Percentiles rank a stretch among this genome's conserved stretches.
These are phyloP conservation scores for Bolboschoenus planiculmis DNA, from an alignment of 176 grass and related monocot species.

Conservation along the genomic window DNA sequence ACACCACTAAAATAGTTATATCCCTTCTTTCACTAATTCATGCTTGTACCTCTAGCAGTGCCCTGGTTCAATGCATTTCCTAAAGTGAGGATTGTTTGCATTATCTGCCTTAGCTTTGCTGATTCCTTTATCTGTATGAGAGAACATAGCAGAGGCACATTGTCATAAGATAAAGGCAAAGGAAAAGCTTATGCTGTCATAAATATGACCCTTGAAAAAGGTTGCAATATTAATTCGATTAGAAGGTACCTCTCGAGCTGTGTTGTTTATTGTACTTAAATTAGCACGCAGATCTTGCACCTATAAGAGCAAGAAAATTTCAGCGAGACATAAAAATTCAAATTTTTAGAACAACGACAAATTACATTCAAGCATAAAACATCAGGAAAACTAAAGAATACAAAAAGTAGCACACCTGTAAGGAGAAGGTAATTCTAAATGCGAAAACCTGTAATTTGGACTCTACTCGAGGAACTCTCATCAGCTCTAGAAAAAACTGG, in stretches of 20 bases:
- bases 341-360: slow-evolving; percentile 7
- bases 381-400: neutral
- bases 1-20: slow-evolving; percentile 5
- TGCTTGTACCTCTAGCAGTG: slow-evolving; percentile 52
- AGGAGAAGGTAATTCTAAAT: slow-evolving; percentile 86
- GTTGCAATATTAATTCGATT: neutral
- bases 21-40: neutral
- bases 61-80: slow-evolving; percentile 96
- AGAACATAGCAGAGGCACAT: slow-evolving; percentile 14
- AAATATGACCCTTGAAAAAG: neutral
- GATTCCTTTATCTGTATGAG: slow-evolving; percentile 57
- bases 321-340: slow-evolving; percentile 6
- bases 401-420: slow-evolving; percentile 45
- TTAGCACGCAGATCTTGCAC: slow-evolving; percentile 63
- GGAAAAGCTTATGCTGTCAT: neutral
- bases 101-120: slow-evolving; percentile 82
- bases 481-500: slow-evolving; percentile 95
- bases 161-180: slow-evolving; percentile 5
- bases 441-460: slow-evolving; percentile 95
- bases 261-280: slow-evolving; percentile 81
- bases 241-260: slow-evolving; percentile 66
- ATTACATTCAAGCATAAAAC: neutral
- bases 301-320: slow-evolving; percentile 35
- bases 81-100: slow-evolving; percentile 95
- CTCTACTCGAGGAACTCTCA: slow-evolving; percentile 94